Evolutionary conservation across 495 filamentous ascomycete genomes (phyloP), one percentile per base, ranked within the genome.

Genomic region (Aspergillus haitiensis): DNA sequence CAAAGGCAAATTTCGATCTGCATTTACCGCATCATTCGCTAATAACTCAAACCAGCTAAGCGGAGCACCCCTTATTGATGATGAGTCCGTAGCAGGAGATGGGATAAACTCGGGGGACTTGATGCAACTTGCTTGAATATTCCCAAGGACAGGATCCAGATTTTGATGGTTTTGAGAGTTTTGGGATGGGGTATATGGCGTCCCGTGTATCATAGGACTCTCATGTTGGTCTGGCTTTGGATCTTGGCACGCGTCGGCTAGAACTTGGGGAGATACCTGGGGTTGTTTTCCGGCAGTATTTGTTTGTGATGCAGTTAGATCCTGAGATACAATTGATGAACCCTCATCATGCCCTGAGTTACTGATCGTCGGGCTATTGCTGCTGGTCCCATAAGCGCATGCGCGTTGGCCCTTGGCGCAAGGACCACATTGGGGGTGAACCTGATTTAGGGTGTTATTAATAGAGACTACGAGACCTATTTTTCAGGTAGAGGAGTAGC

Each of bases 21-120:
- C 64, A 55, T 69, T 70, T 4, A 63, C 70, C 12, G 70, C 70
- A 55, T 72, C 70, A 4, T 60, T 66, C 1, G 70, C 70, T 11
- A 72, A 36, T 0, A 72, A 51, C 53, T 72, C 70, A 35, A 72
- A 72, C 70, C 67, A 72, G 46, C 70, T 70, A 9, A 70, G 48
- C 5, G 70, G 67, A 10, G 67, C 70, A 6, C 52, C 52, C 56
- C 65, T 55, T 0, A 64, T 63, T 5, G 62, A 56, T 2, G 67
- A 64, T 9, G 59, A 67, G 16, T 72, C 70, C 4, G 67, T 70
- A 15, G 56, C 67, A 13, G 67, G 68, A 7, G 70, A 70, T 3
- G 61, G 62, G 4, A 57, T 58, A 36, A 60, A 63, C 10, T 55
- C 59, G 39, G 55, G 21, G 21, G 54, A 46, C 2, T 40, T 45